Evolutionary conservation across 208 protist genomes (phyloP).

Genomic region (Trypanosoma boissoni): DNA sequence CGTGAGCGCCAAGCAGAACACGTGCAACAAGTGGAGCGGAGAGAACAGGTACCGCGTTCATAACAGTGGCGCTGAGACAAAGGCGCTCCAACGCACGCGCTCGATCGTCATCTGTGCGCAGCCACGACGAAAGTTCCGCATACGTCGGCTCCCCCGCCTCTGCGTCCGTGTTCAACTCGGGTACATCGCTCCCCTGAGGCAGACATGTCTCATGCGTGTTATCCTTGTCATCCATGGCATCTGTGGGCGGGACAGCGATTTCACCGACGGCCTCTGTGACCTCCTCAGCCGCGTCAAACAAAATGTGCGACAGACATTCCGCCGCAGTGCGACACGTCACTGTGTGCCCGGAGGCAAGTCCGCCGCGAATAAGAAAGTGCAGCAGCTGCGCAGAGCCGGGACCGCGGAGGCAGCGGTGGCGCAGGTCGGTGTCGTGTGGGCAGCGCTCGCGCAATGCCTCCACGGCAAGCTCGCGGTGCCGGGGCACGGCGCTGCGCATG

Average conservation of each 20-base stretch:
- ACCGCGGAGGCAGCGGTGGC: constrained; percentile 42
- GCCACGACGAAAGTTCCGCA: constrained; percentile 46
- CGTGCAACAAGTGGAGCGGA: constrained; percentile 12
- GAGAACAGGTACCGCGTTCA: constrained; percentile 29
- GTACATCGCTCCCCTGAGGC: background rate
- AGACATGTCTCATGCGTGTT: constrained; percentile 6
- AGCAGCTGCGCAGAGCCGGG: constrained; percentile 43
- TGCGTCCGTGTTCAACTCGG: background rate
- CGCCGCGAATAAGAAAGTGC: constrained; percentile 38
- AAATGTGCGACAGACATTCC: constrained; percentile 36
- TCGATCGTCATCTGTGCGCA: constrained; percentile 39
- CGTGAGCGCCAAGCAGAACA: constrained; percentile 41
- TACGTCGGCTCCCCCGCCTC: constrained; percentile 37
- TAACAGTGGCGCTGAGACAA: constrained; percentile 30
- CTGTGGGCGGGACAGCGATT: constrained; percentile 36
- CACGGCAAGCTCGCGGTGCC: constrained; percentile 48
- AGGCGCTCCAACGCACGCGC: constrained; percentile 38
- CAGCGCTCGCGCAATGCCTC: constrained; percentile 37
- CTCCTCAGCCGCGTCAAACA: constrained; percentile 18
- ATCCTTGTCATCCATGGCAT: constrained; percentile 14
- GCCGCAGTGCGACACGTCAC: constrained; percentile 25
- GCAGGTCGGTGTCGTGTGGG: constrained; percentile 13
- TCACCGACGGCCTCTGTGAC: constrained; percentile 36
- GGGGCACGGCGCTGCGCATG: constrained; percentile 51
- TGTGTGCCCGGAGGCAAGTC: constrained; percentile 34